Evolutionary conservation across 768 basidiomycete species (phyloP).

Genomic region (Hirschioporus abietinus): DNA sequence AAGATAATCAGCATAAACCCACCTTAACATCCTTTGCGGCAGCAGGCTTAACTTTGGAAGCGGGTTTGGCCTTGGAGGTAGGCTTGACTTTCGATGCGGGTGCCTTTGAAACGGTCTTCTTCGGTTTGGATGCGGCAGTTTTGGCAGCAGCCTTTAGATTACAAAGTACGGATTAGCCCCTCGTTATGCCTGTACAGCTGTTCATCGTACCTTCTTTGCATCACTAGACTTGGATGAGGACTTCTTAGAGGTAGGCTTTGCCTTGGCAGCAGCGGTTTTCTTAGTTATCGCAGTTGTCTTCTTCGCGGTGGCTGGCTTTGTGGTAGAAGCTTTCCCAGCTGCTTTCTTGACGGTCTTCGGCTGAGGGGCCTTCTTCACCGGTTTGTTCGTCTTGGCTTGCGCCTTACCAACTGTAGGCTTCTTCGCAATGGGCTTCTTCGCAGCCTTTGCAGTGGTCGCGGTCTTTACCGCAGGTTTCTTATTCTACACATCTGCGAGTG

Average conservation of each 20-base stretch:
- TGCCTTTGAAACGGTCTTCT: constrained; percentile 25
- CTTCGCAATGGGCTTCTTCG: constrained; percentile 17
- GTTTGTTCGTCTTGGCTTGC: constrained; percentile 8
- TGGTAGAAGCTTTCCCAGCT: constrained; percentile 12
- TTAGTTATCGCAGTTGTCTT: constrained; percentile 9
- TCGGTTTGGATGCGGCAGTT: constrained; percentile 25
- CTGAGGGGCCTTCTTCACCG: constrained; percentile 14
- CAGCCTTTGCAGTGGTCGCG: constrained; percentile 24
- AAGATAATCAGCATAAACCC: neutral
- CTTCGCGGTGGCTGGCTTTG: constrained; percentile 21
- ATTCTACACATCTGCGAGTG: constrained; percentile 22
- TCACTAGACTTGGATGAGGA: constrained; percentile 30
- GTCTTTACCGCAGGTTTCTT: constrained; percentile 26
- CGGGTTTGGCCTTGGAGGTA: neutral
- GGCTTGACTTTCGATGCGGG: neutral
- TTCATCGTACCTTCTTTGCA: constrained; percentile 16
- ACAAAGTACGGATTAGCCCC: constrained; percentile 22
- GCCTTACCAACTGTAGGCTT: constrained; percentile 16
- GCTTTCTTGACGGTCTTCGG: constrained; percentile 13
- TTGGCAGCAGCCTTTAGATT: constrained; percentile 20
- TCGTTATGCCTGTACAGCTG: constrained; percentile 29
- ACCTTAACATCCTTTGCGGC: neutral
- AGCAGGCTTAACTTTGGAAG: neutral
- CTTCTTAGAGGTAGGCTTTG: constrained; percentile 17
- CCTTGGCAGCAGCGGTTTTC: constrained; percentile 19